These are phyloP conservation scores for Penicillium salamii DNA, from an alignment of 495 filamentous ascomycete genomes.

Conservation along the genomic window DNA sequence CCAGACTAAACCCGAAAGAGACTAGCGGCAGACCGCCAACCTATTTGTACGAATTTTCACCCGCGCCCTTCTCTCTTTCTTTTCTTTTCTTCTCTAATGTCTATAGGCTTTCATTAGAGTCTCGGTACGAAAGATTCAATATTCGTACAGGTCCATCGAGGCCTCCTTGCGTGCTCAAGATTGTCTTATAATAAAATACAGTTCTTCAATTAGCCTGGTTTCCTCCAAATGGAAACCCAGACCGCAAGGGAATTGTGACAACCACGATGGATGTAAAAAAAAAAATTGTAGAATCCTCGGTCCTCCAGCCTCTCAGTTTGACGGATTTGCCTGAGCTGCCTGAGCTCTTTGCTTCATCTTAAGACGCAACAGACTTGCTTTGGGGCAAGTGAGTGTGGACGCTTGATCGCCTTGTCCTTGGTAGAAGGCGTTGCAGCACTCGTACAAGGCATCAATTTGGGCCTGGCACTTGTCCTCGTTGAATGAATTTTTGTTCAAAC, in stretches of 20 bases:
- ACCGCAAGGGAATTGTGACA: conserved; percentile 52
- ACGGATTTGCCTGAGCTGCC: conserved; percentile 26
- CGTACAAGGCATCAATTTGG: conserved; percentile 87
- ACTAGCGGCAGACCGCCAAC: conserved; percentile 32
- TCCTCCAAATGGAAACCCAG: conserved; percentile 51
- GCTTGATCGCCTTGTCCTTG: conserved; percentile 73
- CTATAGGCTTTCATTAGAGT: conserved; percentile 99
- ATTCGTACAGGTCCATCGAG: conserved; percentile 86
- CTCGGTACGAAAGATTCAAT: conserved; percentile 95
- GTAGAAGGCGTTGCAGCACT: conserved; percentile 93
- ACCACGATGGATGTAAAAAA: no score
- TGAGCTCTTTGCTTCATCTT: conserved; percentile 82
- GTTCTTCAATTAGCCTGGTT: conserved; percentile 67
- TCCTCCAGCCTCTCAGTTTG: no score
- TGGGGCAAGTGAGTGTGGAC: conserved; percentile 79
- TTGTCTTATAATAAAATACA: conserved; percentile 82
- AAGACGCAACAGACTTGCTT: conserved; percentile 69
- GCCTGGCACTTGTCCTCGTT: conserved; percentile 79
- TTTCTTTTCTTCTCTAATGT: conserved; percentile 72
- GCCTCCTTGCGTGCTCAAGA: conserved; percentile 97
- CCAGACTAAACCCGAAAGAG: conserved; percentile 22
- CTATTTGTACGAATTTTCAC: conserved; percentile 24
- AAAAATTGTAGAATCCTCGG: background rate
- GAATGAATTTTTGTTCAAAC: conserved; percentile 79
- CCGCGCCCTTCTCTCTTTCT: conserved; percentile 39